Conservation (phyloP, 1,139 yeast genomes). For the Yamadazyma membranifaciens region DNA sequence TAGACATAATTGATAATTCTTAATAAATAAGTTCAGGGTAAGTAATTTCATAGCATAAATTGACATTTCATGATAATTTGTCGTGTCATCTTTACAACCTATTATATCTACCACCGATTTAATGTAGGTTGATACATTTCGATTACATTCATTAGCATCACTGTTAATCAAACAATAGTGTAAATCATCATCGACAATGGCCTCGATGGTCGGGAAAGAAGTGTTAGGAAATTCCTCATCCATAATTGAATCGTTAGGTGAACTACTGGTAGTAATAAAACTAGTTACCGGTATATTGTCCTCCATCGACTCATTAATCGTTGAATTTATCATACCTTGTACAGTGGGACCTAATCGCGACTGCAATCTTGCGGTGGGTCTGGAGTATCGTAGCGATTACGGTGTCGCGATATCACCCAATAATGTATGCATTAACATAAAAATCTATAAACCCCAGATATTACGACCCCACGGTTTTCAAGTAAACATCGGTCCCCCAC, state of each 20-base stretch:
- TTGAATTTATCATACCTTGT: too few relatives aligned
- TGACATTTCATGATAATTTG: constrained; percentile 33
- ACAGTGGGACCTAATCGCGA: too few relatives aligned
- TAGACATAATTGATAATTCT: constrained; percentile 37
- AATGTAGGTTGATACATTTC: constrained; percentile 34
- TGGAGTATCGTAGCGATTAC: neutral
- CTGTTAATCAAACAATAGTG: constrained; percentile 31
- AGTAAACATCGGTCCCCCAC: constrained; percentile 63
- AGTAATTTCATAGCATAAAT: constrained; percentile 35
- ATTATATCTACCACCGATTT: constrained; percentile 34
- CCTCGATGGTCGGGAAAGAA: constrained; percentile 7
- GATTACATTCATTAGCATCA: constrained; percentile 42
- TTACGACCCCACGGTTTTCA: constrained; percentile 25
- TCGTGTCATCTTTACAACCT: constrained; percentile 16
- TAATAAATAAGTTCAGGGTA: constrained; percentile 39
- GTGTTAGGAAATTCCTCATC: constrained; percentile 1
- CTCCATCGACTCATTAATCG: too few relatives aligned
- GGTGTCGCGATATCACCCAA: too few relatives aligned
- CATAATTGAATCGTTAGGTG: constrained; percentile 2
- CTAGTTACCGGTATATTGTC: too few relatives aligned
- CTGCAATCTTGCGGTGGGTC: neutral
- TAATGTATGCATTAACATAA: too few relatives aligned
- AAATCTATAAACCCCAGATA: neutral
- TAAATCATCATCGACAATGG: constrained; percentile 18
- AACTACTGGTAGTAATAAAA: too few relatives aligned